phyloP scores from a whole-genome alignment of 2,329 filamentous ascomycete species.

The Aspergillus versicolor region DNA sequence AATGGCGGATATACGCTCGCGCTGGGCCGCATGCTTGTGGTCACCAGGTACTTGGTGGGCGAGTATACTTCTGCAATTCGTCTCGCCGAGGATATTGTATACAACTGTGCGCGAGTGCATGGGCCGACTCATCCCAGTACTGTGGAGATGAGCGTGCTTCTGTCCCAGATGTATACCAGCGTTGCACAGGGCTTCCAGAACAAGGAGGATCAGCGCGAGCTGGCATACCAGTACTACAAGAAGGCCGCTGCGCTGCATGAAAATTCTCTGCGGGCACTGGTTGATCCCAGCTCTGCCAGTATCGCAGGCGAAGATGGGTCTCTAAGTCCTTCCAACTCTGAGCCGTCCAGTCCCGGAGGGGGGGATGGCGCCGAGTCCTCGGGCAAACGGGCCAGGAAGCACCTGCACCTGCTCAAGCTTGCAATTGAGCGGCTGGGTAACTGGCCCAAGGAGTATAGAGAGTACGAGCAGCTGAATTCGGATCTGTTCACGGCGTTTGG shows the following conservation, averaged over 20 bases:
- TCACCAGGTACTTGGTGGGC: constrained; percentile 50
- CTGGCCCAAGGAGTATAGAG: constrained; percentile 48
- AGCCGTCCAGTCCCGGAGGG: not conserved
- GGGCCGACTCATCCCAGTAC: constrained; percentile 49
- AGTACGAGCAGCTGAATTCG: constrained; percentile 50
- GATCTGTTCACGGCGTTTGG: constrained; percentile 45
- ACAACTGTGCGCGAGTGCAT: constrained; percentile 56
- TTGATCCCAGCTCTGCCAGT: constrained; percentile 24
- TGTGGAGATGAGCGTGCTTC: constrained; percentile 50
- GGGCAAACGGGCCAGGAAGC: constrained; percentile 34
- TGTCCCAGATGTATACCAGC: constrained; percentile 53
- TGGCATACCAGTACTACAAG: constrained; percentile 41
- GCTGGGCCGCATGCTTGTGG: constrained; percentile 45
- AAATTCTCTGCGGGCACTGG: constrained; percentile 38
- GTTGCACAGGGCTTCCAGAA: constrained; percentile 39
- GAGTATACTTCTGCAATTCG: constrained; percentile 46
- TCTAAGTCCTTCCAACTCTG: not conserved
- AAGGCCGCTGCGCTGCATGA: constrained; percentile 40
- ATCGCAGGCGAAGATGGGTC: not conserved
- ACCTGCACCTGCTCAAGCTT: constrained; percentile 39
- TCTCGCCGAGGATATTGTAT: constrained; percentile 55
- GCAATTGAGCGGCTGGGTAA: constrained; percentile 39
- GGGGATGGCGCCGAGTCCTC: not conserved
- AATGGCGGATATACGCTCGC: constrained; percentile 44
- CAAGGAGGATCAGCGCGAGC: constrained; percentile 30